A percentile compares a stretch with the other conserved stretches of the same genome.
Conservation (phyloP, 2,329 filamentous ascomycete species). For the Ophiosphaerella korrae region DNA sequence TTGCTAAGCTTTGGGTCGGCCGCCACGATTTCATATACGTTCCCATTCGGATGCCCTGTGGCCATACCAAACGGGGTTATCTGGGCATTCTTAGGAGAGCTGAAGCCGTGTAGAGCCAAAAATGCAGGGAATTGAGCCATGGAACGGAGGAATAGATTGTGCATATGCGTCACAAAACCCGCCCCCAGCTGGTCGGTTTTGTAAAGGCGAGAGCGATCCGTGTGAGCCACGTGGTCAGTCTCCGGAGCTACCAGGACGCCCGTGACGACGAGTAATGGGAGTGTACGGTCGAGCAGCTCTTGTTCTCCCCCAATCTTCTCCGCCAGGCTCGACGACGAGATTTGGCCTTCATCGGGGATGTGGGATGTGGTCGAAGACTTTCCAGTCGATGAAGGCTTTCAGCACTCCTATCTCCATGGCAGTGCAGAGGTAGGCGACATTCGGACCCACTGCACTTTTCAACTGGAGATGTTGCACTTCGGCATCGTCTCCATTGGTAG, state of each 20-base stretch:
- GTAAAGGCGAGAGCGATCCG: neutral
- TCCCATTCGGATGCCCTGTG: neutral
- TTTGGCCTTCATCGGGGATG: neutral
- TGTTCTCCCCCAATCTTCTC: neutral
- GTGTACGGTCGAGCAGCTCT: conserved; percentile 1
- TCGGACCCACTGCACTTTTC: neutral
- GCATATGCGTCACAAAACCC: neutral
- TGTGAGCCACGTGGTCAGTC: neutral
- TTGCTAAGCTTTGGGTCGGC: conserved; percentile 1
- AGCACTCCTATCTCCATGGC: neutral
- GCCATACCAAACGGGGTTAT: neutral
- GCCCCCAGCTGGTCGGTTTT: neutral
- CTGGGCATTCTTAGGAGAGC: neutral
- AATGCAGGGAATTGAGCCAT: neutral
- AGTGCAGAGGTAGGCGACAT: neutral
- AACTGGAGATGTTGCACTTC: neutral
- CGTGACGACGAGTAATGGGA: neutral
- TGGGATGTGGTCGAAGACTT: conserved; percentile 1
- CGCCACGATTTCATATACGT: neutral
- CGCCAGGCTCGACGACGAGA: neutral
- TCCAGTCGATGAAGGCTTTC: conserved; percentile 1
- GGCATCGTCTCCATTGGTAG: neutral
- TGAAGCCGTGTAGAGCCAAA: neutral
- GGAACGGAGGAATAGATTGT: neutral
- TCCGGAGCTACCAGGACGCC: neutral